Evolutionary conservation across 2,329 filamentous ascomycete genomes (phyloP), one percentile per base, ranked within the genome.

Genomic region (Aspergillus ochraceus): DNA sequence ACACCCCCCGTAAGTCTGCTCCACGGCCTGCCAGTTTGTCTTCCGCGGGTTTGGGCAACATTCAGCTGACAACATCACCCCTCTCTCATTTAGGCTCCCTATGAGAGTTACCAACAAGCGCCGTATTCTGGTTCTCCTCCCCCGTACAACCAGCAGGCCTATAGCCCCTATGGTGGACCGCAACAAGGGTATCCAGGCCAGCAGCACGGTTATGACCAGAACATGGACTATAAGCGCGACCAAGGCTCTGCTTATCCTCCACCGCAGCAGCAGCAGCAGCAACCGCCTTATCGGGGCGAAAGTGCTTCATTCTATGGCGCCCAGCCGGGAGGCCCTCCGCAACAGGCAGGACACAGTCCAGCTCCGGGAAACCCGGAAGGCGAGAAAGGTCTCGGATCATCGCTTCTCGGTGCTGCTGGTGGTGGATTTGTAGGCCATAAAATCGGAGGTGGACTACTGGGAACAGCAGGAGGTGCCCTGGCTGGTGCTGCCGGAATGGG

Each of bases 361-460:
- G 64, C 60, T 26, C 61, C 68, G 4, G 65, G 53, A 26, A 65
- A 64, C 12, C 62, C 67, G 30, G 69, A 73, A 52, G 72, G 70
- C 9, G 74, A 76, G 22, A 75, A 69, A 49, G 72, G 73, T 19
- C 61, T 78, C 11, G 75, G 72, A 2, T 70, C 75, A 11, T 74
- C 75, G 2, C 59, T 77, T 10, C 52, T 76, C 30, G 77, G 77
- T 24, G 75, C 70, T 42, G 73, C 74, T 0, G 74, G 71, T 4
- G 76, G 76, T 52, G 75, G 73, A 1, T 69, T 74, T 52, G 49
- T 73, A 2, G 73, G 73, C 8, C 70, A 75, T 49, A 74, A 76
- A 51, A 51, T 76, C n/a, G 74, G 73, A 4, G 72, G 71, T 14
- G 74, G 72, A 6, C 46, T 67, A 8, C 49, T 77, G 36, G 71